Base-by-base conservation (phyloP, 2,329 filamentous ascomycete species). In the Diaporthe sp. region DNA sequence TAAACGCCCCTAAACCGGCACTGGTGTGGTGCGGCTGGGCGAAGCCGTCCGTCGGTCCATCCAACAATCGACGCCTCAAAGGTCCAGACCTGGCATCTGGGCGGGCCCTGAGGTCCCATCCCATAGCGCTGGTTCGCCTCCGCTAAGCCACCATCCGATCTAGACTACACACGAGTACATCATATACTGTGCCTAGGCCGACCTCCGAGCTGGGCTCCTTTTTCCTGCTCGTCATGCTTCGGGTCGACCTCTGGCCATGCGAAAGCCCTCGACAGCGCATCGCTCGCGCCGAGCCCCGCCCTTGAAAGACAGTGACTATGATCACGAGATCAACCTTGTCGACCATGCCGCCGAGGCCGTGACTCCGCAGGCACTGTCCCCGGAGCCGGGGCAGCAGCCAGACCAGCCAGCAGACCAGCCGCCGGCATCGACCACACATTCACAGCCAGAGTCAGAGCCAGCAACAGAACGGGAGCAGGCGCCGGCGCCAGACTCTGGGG, bases 251-350 rank as follows among this genome's bases (percentile, higher is more conserved):
- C 52, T 61, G 71, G 74, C 71, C 66, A 76, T 76, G 75, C 75
- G 73, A 35, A 76, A 75, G 71, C 67, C 66, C 67, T 75, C 73
- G 76, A 83, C 80, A 71, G 78, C 84, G 76, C 85, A 86, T 78
- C 88, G 85, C 77, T 90, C 88, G 77, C 90, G 90, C 79, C 90
- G 91, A 79, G 88, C 85, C 50, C 81, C 85, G 69, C 84, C 85
- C 73, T 85, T 91, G 74, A 87, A 88, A 81, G 90, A 92, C 77
- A 85, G 84, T 81, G 90, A 93, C 78, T 93, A 92, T 80, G 91
- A 93, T 79, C 93, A 94, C 82, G 91, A 92, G 81, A 95, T 96
- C 80, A 84, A 82, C 77, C 89, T 96, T 50, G 86, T 94, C 77
- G 92, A 95, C 82, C 85, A 87, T 73, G 86, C 79, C 76, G 80